Base-by-base conservation (phyloP, 164 flowering plant species). In the Warburgia ugandensis region DNA sequence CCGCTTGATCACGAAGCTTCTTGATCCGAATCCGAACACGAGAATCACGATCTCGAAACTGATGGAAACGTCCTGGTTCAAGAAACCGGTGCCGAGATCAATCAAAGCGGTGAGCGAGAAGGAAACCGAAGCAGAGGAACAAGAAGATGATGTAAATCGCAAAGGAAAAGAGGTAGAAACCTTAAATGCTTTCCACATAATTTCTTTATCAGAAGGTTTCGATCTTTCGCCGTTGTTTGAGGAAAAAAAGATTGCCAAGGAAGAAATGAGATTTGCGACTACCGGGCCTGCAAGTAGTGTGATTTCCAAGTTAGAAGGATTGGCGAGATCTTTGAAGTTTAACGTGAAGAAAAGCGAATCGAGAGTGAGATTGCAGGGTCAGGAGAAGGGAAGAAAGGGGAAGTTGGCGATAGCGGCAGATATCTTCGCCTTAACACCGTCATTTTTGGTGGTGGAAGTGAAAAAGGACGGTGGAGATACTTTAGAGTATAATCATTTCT, bases 381-480 rank as follows among this genome's bases (percentile, higher is more conserved):
- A 64, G 43, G 77, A 78, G 62, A 41, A 54, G 1, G 87, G 92
- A 1, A 56, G 92, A 30, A 80, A 78, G 51, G 92, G 87, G 59
- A 77, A 67, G 39, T 43, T 83, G 41, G 65, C 65, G 6, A 75
- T 83, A 0, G 70, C 50, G 5, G 92, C 85, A 5, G 87, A 83
- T 42, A 56, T 83, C 1, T 78, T 69, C 50, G 70, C 83, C 2
- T 62, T 83, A 61, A 33, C 84, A 53, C 79, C 80, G 50, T 62
- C 79, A 36, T 69, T 83, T 27, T 21, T 72, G 52, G 77, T 83
- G 56, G 87, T 83, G 65, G 79, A 78, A 48, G 83, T 83, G 66
- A 80, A 69, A 77, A 83, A 83, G 38, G 67, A 75, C 55, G 53
- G 73, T 5, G 92, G 92, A 0, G 92, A 83, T 45, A 77, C 78